Evolutionary conservation across 78 protist genomes (phyloP).

Genomic region (Anaeramoeba flamelloides): DNA sequence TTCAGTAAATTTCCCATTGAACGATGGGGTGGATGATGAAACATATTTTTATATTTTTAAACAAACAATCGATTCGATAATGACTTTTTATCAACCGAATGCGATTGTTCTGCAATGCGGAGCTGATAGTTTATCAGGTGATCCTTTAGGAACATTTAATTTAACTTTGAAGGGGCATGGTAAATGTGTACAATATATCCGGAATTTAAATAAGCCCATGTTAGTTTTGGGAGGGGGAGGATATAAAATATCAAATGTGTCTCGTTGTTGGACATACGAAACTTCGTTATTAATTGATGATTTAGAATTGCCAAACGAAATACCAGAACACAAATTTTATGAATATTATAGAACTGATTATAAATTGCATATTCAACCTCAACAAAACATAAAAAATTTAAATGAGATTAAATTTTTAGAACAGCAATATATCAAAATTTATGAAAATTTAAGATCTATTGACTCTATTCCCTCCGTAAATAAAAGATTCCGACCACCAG

Average conservation of each 20-base stretch:
- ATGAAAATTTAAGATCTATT: neutral
- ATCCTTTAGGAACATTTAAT: slow-evolving; percentile 92
- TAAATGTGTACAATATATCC: slow-evolving; percentile 59
- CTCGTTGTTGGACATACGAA: slow-evolving; percentile 95
- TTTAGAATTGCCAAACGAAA: too few species aligned
- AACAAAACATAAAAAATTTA: neutral
- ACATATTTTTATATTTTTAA: too few species aligned
- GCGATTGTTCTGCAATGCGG: slow-evolving; percentile 91
- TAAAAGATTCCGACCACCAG: neutral
- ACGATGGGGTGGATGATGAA: too few species aligned
- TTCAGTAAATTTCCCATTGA: too few species aligned
- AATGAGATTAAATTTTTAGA: neutral
- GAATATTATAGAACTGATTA: neutral
- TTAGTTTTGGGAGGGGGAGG: slow-evolving; percentile 98
- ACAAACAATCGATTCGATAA: slow-evolving; percentile 32
- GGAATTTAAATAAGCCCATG: slow-evolving; percentile 57
- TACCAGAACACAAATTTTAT: neutral
- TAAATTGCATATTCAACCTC: neutral
- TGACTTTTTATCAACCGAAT: slow-evolving; percentile 63
- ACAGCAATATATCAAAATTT: neutral
- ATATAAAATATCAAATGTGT: slow-evolving; percentile 88
- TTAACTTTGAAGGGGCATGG: slow-evolving; percentile 69
- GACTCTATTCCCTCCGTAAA: neutral
- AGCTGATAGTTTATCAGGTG: slow-evolving; percentile 90
- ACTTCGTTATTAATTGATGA: slow-evolving; percentile 50